Conservation (phyloP, 352 stramenopile species). For the Pythium myriotylum region DNA sequence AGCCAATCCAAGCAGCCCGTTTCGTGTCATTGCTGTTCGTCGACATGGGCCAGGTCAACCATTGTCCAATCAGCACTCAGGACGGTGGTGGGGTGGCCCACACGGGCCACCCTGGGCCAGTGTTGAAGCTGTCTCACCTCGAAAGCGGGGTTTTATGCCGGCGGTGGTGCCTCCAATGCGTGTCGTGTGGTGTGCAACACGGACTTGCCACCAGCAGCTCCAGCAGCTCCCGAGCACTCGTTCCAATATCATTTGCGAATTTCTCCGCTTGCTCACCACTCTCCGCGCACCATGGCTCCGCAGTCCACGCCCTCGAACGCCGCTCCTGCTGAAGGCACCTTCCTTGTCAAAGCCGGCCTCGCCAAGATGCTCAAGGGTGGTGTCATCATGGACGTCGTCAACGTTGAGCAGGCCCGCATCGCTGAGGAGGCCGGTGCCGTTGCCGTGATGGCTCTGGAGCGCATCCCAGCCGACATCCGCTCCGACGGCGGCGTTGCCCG, state of each 20-base stretch:
- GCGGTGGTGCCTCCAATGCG: constrained; percentile 17
- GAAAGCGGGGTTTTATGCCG: constrained; percentile 20
- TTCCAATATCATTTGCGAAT: constrained; percentile 17
- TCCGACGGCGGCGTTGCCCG: constrained; percentile 95
- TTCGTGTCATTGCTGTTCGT: constrained; percentile 9
- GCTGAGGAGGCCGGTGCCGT: constrained; percentile 97
- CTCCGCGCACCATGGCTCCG: constrained; percentile 26
- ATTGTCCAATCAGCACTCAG: constrained; percentile 25
- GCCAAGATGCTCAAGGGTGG: constrained; percentile 99
- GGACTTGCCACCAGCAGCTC: not conserved
- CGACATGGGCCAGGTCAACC: constrained; percentile 10
- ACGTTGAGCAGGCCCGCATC: constrained; percentile 94
- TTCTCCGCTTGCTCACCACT: constrained; percentile 13
- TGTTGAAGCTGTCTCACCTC: constrained; percentile 34
- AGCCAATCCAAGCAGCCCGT: constrained; percentile 4
- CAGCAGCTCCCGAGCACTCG: constrained; percentile 1
- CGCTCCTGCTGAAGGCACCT: constrained; percentile 70
- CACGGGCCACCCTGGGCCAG: constrained; percentile 26
- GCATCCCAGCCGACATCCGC: constrained; percentile 98
- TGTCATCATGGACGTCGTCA: constrained; percentile 97
- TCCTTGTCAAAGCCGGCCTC: constrained; percentile 95
- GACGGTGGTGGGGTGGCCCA: constrained; percentile 22
- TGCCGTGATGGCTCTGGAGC: constrained; percentile 98
- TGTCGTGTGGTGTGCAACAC: not conserved
- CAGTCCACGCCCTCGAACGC: constrained; percentile 29